phyloP scores from a whole-genome alignment of 306 rosid genomes.

The Vigna mungo region DNA sequence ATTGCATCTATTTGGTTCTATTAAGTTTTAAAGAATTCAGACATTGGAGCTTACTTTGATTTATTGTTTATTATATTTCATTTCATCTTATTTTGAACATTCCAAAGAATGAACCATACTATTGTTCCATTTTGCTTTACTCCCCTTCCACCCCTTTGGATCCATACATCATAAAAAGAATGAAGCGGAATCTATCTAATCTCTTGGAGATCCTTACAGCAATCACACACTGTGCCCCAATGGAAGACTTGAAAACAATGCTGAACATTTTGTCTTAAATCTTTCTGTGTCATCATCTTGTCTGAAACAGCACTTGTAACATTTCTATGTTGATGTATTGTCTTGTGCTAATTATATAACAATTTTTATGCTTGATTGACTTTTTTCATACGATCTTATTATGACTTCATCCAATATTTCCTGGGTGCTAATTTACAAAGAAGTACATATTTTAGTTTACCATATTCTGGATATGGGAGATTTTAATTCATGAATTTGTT shows the following conservation, averaged over 20 bases:
- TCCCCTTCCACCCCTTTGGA: too few relatives aligned
- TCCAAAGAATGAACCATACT: too few relatives aligned
- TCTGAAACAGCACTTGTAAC: slow-evolving; percentile 12
- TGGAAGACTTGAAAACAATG: not conserved
- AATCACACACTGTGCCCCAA: not conserved
- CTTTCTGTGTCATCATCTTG: not conserved
- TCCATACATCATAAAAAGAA: too few relatives aligned
- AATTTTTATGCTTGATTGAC: not conserved
- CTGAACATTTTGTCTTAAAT: not conserved
- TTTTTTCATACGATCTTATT: not conserved
- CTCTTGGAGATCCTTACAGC: not conserved
- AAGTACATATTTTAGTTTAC: slow-evolving; percentile 24
- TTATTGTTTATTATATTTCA: too few relatives aligned
- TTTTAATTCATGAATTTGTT: slow-evolving; percentile 12
- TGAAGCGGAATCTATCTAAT: not conserved
- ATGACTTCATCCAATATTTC: not conserved
- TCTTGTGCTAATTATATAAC: not conserved
- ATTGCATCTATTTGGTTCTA: too few relatives aligned
- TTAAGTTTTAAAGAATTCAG: too few relatives aligned
- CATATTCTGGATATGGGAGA: slow-evolving; percentile 11
- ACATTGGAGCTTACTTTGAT: too few relatives aligned
- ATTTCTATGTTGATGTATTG: not conserved
- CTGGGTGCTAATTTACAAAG: slow-evolving; percentile 1
- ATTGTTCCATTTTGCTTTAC: too few relatives aligned
- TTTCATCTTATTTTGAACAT: too few relatives aligned